Evolutionary conservation across 495 filamentous ascomycete species (phyloP).

Genomic region (Tuber indicum): DNA sequence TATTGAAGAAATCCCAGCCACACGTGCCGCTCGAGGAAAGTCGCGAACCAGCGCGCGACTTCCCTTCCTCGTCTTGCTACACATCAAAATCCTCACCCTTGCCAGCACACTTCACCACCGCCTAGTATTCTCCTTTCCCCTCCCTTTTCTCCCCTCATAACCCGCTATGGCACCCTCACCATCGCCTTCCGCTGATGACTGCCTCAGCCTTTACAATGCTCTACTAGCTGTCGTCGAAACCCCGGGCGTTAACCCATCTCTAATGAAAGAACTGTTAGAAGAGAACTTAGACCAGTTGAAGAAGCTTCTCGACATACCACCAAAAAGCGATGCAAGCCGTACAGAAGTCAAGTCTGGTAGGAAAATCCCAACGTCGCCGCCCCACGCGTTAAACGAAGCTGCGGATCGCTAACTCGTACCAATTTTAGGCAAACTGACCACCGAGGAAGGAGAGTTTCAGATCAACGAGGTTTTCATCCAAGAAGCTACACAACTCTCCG

Average conservation of each 20-base stretch:
- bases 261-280: slow-evolving; percentile 60
- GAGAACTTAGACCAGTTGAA: slow-evolving; percentile 63
- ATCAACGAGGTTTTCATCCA: slow-evolving; percentile 84
- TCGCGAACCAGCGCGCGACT: slow-evolving; percentile 34
- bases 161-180: slow-evolving; percentile 26
- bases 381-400: slow-evolving; percentile 8
- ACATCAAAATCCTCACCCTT: slow-evolving; percentile 16
- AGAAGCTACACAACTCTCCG: slow-evolving; percentile 67
- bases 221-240: slow-evolving; percentile 30
- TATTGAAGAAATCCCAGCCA: slow-evolving; percentile 26
- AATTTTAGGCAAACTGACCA: slow-evolving; percentile 58
- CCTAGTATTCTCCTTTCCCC: slow-evolving; percentile 14
- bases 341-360: slow-evolving; percentile 53
- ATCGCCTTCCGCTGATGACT: slow-evolving; percentile 26
- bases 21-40: slow-evolving; percentile 20
- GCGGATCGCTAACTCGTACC: slow-evolving; percentile 19
- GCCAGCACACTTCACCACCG: slow-evolving; percentile 22
- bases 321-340: slow-evolving; percentile 43
- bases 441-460: slow-evolving; percentile 66
- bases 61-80: slow-evolving; percentile 26
- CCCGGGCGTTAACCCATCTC: slow-evolving; percentile 18
- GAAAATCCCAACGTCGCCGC: slow-evolving; percentile 41
- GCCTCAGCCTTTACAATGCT: slow-evolving; percentile 18
- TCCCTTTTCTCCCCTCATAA: slow-evolving; percentile 10
- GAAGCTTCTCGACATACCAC: slow-evolving; percentile 67